Conservation (phyloP, 202 grass and related monocot genomes). For the Panicum hallii region DNA sequence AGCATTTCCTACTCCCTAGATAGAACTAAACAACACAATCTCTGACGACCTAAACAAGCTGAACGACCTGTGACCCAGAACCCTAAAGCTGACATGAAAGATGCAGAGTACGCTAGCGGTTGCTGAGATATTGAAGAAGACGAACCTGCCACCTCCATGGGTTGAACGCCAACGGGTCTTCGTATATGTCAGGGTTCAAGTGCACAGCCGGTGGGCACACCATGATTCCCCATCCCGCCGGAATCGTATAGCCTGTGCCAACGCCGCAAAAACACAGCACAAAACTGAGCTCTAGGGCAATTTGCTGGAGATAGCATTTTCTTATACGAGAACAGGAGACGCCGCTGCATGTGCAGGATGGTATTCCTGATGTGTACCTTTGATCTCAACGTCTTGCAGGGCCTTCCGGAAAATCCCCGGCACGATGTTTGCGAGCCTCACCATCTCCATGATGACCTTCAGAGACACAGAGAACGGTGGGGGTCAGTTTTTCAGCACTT, state of each 20-base stretch:
- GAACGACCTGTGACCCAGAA: neutral
- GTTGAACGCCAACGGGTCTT: constrained; percentile 82
- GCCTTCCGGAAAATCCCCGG: constrained; percentile 80
- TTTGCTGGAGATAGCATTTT: constrained; percentile 21
- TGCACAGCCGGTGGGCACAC: constrained; percentile 84
- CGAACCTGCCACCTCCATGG: constrained; percentile 93
- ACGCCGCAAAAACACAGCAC: constrained; percentile 8
- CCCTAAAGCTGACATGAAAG: constrained; percentile 15
- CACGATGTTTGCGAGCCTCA: constrained; percentile 76
- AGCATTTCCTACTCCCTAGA: constrained; percentile 25
- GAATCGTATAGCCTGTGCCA: constrained; percentile 80
- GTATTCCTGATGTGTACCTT: constrained; percentile 53
- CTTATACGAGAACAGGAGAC: neutral
- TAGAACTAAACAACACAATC: constrained; percentile 24
- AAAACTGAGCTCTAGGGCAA: constrained; percentile 38
- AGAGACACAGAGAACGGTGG: constrained; percentile 13
- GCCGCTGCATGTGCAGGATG: constrained; percentile 6
- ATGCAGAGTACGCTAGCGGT: neutral
- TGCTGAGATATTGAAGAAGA: constrained; percentile 16
- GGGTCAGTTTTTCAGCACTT: constrained; percentile 40
- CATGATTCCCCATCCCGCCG: constrained; percentile 88
- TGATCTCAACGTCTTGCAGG: constrained; percentile 76
- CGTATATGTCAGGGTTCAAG: constrained; percentile 79
- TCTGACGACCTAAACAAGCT: constrained; percentile 9
- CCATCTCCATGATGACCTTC: constrained; percentile 71